Conservation (phyloP, 768 basidiomycete species). For the Rhizopogon sp. region DNA sequence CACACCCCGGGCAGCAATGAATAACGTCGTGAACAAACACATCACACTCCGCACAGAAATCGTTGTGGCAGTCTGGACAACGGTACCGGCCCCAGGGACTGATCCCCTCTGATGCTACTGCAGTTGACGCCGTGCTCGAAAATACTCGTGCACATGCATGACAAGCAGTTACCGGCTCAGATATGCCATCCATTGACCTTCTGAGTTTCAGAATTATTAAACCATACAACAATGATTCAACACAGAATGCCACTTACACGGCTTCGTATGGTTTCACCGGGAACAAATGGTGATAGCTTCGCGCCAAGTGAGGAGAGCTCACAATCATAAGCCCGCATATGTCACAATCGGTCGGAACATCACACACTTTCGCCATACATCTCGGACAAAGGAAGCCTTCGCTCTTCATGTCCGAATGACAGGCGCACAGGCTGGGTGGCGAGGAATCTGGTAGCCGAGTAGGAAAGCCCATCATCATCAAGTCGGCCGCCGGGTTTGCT, state of each 20-base stretch:
- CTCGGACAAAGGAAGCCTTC: slow-evolving; percentile 95
- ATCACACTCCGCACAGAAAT: slow-evolving; percentile 96
- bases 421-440: slow-evolving; percentile 82
- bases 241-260: slow-evolving; percentile 54
- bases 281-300: slow-evolving; percentile 94
- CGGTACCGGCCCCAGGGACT: slow-evolving; percentile 85
- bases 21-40: slow-evolving; percentile 93
- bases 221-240: slow-evolving; percentile 2
- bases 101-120: slow-evolving; percentile 54
- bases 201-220: slow-evolving; percentile 20
- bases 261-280: slow-evolving; percentile 84
- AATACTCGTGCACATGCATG: slow-evolving; percentile 79
- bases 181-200: slow-evolving; percentile 33
- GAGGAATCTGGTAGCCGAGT: slow-evolving; percentile 83
- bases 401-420: slow-evolving; percentile 88
- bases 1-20: slow-evolving; percentile 91
- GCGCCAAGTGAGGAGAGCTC: slow-evolving; percentile 92
- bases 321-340: slow-evolving; percentile 98
- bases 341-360: slow-evolving; percentile 97
- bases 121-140: slow-evolving; percentile 35
- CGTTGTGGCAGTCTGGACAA: slow-evolving; percentile 78
- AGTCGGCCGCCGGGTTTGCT: slow-evolving; percentile 69
- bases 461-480: slow-evolving; percentile 99
- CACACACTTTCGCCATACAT: slow-evolving; percentile 90
- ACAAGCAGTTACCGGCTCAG: slow-evolving; percentile 42